phyloP scores from a whole-genome alignment of 2,329 filamentous ascomycete genomes.

The Fusarium acutatum region DNA sequence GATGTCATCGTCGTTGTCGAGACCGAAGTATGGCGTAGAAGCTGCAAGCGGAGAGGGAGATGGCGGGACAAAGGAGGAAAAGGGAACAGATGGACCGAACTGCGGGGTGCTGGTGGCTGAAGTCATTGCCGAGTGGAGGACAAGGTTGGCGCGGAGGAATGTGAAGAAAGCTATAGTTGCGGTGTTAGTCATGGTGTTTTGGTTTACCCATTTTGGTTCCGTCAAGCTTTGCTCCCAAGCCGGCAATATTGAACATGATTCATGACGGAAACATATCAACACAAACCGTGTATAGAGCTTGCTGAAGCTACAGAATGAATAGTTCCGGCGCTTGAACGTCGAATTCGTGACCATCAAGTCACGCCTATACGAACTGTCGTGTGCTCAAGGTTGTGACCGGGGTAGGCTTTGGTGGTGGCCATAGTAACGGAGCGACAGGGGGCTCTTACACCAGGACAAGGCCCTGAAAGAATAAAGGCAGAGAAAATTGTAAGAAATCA shows the following conservation, averaged over 20 bases:
- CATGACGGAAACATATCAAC: neutral
- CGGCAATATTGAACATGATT: neutral
- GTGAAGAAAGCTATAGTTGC: constrained; percentile 76
- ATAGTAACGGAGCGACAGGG: constrained; percentile 34
- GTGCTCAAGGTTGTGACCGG: constrained; percentile 7
- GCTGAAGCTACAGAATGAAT: neutral
- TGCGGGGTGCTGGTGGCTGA: constrained; percentile 72
- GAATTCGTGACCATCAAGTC: neutral
- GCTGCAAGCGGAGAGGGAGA: constrained; percentile 67
- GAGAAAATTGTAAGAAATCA: constrained; percentile 12
- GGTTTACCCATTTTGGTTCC: neutral
- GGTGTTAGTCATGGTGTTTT: constrained; percentile 30
- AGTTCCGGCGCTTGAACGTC: neutral
- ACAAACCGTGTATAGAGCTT: neutral
- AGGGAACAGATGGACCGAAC: constrained; percentile 58
- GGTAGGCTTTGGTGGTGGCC: constrained; percentile 27
- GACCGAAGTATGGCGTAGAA: constrained; percentile 65
- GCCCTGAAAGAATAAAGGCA: neutral
- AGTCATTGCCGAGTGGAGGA: constrained; percentile 70
- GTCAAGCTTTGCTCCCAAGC: neutral
- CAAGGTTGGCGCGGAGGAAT: constrained; percentile 82
- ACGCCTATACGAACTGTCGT: neutral
- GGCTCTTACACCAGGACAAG: constrained; percentile 17
- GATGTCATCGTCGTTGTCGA: constrained; percentile 54
- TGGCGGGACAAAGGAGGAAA: constrained; percentile 50